phyloP scores from a whole-genome alignment of 2,329 filamentous ascomycete species.

The Ophioceras dolichostomum region DNA sequence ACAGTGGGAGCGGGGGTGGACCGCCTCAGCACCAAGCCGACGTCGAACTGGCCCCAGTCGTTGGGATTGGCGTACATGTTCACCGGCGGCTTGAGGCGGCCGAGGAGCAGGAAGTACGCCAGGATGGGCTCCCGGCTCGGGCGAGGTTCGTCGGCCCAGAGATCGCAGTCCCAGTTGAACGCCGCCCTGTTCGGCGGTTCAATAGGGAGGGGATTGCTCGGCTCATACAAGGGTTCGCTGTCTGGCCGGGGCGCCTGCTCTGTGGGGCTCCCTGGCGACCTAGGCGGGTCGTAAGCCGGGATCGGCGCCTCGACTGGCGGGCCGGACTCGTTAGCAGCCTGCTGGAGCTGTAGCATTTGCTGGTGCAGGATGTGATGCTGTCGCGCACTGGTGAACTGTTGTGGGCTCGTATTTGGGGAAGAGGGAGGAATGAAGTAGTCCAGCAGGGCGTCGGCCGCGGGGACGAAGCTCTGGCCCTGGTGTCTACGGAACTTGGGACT shows the following conservation, averaged over 20 bases:
- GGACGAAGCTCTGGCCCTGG: neutral
- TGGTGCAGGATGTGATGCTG: neutral
- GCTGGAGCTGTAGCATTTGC: neutral
- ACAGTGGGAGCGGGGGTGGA: neutral
- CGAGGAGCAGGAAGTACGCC: conserved; percentile 2
- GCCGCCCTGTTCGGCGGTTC: neutral
- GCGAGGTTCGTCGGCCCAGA: neutral
- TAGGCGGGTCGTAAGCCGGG: neutral
- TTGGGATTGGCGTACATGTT: neutral
- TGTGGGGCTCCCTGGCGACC: neutral
- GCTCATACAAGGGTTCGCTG: too few species aligned
- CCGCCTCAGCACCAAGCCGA: neutral
- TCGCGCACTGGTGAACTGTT: neutral
- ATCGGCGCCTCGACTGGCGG: neutral
- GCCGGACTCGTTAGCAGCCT: neutral
- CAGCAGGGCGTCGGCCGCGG: neutral
- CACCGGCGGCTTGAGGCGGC: neutral
- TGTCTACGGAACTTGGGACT: conserved; percentile 1
- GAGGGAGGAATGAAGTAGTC: neutral
- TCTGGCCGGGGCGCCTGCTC: too few species aligned
- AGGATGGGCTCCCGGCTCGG: conserved; percentile 1
- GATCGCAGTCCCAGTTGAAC: conserved; percentile 3
- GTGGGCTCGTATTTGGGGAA: neutral
- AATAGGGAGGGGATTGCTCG: neutral
- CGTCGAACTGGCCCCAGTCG: neutral